Evolutionary conservation across 2,329 filamentous ascomycete genomes (phyloP).

Genomic region (Venturia pyrina): DNA sequence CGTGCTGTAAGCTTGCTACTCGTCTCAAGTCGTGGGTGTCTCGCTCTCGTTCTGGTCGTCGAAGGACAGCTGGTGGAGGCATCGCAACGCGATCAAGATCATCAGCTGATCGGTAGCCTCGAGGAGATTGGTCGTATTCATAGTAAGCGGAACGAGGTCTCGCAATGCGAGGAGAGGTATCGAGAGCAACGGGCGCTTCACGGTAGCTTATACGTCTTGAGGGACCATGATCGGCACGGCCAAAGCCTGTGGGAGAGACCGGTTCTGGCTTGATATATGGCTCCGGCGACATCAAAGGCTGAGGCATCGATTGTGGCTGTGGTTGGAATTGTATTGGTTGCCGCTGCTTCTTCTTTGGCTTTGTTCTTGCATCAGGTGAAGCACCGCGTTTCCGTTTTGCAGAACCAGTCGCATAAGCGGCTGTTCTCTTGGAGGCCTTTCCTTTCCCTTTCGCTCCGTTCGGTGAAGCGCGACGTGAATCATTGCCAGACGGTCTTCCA

Average conservation of each 20-base stretch:
- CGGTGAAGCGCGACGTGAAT: background rate
- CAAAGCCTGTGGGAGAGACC: conserved; percentile 3
- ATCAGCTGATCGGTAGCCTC: conserved; percentile 32
- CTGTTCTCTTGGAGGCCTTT: conserved; percentile 2
- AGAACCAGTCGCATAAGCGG: background rate
- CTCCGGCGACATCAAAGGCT: background rate
- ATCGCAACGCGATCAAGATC: conserved; percentile 29
- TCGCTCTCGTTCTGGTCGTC: conserved; percentile 28
- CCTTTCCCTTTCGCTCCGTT: background rate
- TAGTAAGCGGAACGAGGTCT: conserved; percentile 23
- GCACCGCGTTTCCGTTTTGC: conserved; percentile 10
- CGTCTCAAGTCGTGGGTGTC: conserved; percentile 38
- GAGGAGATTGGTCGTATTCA: conserved; percentile 18
- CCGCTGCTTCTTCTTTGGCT: conserved; percentile 7
- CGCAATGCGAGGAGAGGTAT: conserved; percentile 6
- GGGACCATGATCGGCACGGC: background rate
- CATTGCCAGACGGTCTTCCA: background rate
- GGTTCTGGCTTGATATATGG: conserved; percentile 13
- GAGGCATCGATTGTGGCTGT: background rate
- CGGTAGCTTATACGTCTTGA: conserved; percentile 6
- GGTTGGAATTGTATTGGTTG: background rate
- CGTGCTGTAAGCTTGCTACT: conserved; percentile 38
- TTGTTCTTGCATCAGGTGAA: background rate
- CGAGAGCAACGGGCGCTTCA: background rate
- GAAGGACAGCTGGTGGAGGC: conserved; percentile 27